These are phyloP conservation scores for Phytophthora sojae DNA, from an alignment of 352 stramenopile species.

Conservation along the genomic window DNA sequence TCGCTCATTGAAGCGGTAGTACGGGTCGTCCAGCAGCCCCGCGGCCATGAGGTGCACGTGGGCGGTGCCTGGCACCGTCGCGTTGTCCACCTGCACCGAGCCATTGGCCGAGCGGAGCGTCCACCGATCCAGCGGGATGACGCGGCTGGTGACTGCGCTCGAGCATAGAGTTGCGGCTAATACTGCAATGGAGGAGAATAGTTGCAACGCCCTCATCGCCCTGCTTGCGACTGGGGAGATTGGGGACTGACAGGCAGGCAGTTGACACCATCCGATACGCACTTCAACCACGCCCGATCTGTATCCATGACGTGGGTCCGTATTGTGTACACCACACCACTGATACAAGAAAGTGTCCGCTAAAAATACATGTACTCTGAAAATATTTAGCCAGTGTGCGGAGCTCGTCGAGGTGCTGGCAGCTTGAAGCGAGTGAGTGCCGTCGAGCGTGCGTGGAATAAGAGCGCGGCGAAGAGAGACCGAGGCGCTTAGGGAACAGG, in stretches of 20 bases:
- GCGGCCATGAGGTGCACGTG: conserved; percentile 76
- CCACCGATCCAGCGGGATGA: conserved; percentile 55
- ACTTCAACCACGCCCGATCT: conserved; percentile 28
- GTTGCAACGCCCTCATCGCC: conserved; percentile 1
- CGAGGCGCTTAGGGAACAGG: not conserved
- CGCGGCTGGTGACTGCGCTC: conserved; percentile 5
- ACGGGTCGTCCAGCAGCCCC: conserved; percentile 70
- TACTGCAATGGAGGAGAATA: not conserved
- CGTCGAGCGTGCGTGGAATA: conserved; percentile 2
- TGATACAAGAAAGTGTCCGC: conserved; percentile 3
- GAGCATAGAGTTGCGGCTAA: conserved; percentile 1
- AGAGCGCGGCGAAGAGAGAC: conserved; percentile 1
- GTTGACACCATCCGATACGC: not conserved
- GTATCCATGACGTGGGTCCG: not conserved
- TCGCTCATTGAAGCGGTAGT: conserved; percentile 79
- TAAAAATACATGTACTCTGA: conserved; percentile 9
- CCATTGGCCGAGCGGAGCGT: conserved; percentile 62
- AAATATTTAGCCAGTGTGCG: not conserved
- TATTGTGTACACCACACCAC: conserved; percentile 3
- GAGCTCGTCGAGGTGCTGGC: not conserved
- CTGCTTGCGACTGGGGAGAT: conserved; percentile 1
- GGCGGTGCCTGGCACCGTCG: conserved; percentile 67
- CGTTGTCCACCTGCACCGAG: conserved; percentile 62
- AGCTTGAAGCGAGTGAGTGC: conserved; percentile 2
- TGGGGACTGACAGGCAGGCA: conserved; percentile 10